These are phyloP conservation scores for Rosa rugosa DNA, from an alignment of 306 rosid genomes.

Conservation along the genomic window DNA sequence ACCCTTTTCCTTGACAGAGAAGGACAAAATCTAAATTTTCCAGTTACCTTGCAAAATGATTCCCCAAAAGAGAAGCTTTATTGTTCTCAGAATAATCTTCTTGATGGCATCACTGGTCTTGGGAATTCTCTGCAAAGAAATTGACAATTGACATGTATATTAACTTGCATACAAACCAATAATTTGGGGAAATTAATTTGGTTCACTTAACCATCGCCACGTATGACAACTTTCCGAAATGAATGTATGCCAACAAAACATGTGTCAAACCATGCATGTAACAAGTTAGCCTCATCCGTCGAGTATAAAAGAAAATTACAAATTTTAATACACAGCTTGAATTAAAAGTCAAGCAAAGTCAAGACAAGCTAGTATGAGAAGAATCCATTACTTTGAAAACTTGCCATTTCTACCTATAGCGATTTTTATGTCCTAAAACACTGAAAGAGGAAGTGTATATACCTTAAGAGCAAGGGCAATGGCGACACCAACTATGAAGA, in stretches of 20 bases:
- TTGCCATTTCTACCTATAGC: neutral
- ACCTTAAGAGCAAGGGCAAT: constrained; percentile 92
- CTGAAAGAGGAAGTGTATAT: neutral
- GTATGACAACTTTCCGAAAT: neutral
- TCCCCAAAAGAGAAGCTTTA: constrained; percentile 91
- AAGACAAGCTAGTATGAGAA: neutral
- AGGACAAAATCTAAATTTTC: neutral
- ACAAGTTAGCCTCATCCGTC: neutral
- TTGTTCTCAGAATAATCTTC: constrained; percentile 64
- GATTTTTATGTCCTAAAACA: neutral
- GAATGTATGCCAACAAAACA: neutral
- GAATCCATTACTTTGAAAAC: neutral
- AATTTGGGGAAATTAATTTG: neutral
- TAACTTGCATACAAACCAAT: neutral
- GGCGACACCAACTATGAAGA: constrained; percentile 89
- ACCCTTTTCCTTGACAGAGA: neutral
- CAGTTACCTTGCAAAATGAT: constrained; percentile 73
- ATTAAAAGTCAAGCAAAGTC: neutral
- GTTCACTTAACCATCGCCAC: neutral
- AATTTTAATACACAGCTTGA: neutral
- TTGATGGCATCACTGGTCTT: constrained; percentile 42
- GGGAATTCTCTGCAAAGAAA: constrained; percentile 50
- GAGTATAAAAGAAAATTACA: neutral
- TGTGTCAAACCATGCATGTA: neutral
- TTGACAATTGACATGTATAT: neutral